phyloP scores from a whole-genome alignment of 345 rosid genomes.

The Sapria himalayana region DNA sequence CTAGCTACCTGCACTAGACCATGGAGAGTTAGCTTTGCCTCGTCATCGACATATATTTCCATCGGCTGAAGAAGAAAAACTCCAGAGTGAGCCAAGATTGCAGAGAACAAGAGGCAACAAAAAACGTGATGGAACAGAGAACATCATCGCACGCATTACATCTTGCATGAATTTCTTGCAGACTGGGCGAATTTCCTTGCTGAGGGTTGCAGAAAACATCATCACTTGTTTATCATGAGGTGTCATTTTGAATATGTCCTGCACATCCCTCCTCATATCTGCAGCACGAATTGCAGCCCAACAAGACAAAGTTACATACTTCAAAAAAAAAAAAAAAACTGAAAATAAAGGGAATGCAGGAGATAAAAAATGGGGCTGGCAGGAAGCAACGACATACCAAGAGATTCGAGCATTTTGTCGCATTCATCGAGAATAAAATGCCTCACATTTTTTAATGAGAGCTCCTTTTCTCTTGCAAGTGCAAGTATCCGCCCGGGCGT shows the following conservation, averaged over 20 bases:
- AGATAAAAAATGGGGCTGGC: background rate
- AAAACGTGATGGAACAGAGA: no score
- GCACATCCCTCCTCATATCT: constrained; percentile 98
- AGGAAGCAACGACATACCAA: constrained; percentile 23
- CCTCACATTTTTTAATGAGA: constrained; percentile 92
- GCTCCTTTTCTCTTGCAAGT: constrained; percentile 76
- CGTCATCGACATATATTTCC: constrained; percentile 97
- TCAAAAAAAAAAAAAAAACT: background rate
- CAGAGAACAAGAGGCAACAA: constrained; percentile 1
- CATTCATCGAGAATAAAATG: constrained; percentile 98
- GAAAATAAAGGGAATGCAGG: background rate
- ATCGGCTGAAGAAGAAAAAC: constrained; percentile 91
- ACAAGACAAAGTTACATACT: background rate
- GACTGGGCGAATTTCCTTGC: constrained; percentile 98
- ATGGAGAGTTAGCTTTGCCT: constrained; percentile 95
- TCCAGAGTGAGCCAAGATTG: constrained; percentile 35
- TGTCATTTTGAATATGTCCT: constrained; percentile 95
- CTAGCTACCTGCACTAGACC: constrained; percentile 96
- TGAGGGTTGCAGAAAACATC: constrained; percentile 99
- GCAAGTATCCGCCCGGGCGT: constrained; percentile 94
- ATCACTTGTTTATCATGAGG: constrained; percentile 99
- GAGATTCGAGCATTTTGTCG: constrained; percentile 99
- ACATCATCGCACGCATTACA: no score
- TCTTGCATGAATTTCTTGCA: constrained; percentile 99
- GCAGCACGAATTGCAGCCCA: no score